A percentile compares a stretch with the other conserved stretches of the same genome.
phyloP scores from a whole-genome alignment of 2,329 filamentous ascomycete species.

The Hypocreales sp. region DNA sequence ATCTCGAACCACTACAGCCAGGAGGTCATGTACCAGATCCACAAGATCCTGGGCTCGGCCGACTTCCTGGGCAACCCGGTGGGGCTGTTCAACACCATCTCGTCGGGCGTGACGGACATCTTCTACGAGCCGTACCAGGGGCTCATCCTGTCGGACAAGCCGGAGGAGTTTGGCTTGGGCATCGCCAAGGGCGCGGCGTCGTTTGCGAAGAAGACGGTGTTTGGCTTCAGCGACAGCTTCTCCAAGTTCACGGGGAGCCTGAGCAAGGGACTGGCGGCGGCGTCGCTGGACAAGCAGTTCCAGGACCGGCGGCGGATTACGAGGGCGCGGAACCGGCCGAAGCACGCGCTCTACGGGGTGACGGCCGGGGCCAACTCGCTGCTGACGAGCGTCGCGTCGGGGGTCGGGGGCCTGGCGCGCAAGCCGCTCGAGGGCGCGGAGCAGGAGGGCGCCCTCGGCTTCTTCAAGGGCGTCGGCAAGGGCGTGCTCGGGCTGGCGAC shows the following conservation, averaged over 20 bases:
- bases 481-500: slow-evolving; percentile 88
- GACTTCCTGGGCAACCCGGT: slow-evolving; percentile 97
- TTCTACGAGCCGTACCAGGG: slow-evolving; percentile 99
- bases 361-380: slow-evolving; percentile 92
- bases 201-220: slow-evolving; percentile 97
- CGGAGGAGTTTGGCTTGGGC: slow-evolving; percentile 85
- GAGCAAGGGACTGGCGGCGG: slow-evolving; percentile 88
- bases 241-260: slow-evolving; percentile 96
- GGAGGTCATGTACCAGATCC: slow-evolving; percentile 87
- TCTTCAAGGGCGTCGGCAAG: slow-evolving; percentile 96
- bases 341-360: slow-evolving; percentile 93
- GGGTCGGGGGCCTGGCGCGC: slow-evolving; percentile 80
- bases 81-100: slow-evolving; percentile 94
- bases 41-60: slow-evolving; percentile 92
- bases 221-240: slow-evolving; percentile 92
- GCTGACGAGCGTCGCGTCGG: slow-evolving; percentile 80
- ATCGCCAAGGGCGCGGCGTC: slow-evolving; percentile 94
- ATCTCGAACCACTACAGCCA: slow-evolving; percentile 93
- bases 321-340: slow-evolving; percentile 80
- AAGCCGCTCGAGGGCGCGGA: slow-evolving; percentile 94
- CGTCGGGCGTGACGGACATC: slow-evolving; percentile 90
- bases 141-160: slow-evolving; percentile 87
- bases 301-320: slow-evolving; percentile 93
- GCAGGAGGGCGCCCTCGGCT: slow-evolving; percentile 83
- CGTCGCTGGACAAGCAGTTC: slow-evolving; percentile 96